Conservation (phyloP, 2,329 filamentous ascomycete species). For the Colletotrichum eremochloae region DNA sequence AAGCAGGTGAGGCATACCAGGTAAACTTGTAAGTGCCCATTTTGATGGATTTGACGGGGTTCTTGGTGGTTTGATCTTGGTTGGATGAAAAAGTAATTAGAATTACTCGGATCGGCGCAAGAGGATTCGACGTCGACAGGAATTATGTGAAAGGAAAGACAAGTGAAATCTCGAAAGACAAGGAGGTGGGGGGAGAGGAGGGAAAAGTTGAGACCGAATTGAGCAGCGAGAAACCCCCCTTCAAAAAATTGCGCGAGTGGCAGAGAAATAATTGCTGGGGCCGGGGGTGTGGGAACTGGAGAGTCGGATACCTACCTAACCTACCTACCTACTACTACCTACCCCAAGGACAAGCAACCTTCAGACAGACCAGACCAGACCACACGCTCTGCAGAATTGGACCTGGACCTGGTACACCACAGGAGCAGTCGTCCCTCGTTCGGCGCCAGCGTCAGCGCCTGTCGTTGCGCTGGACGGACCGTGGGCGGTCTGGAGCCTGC, state of each 20-base stretch:
- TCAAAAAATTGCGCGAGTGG: constrained; percentile 35
- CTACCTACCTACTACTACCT: too few relatives aligned
- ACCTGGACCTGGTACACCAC: neutral
- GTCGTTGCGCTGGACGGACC: constrained; percentile 18
- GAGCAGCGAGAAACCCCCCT: constrained; percentile 27
- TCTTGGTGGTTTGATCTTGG: neutral
- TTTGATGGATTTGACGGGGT: constrained; percentile 13
- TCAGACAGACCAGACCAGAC: neutral
- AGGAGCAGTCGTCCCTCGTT: constrained; percentile 6
- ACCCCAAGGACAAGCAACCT: neutral
- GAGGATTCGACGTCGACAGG: constrained; percentile 14
- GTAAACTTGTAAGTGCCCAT: constrained; percentile 43
- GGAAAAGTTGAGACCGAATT: constrained; percentile 28
- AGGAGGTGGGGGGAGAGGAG: constrained; percentile 5
- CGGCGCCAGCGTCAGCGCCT: constrained; percentile 16
- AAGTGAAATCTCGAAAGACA: constrained; percentile 5
- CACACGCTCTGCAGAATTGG: neutral
- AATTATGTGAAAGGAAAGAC: constrained; percentile 14
- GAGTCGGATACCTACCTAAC: neutral
- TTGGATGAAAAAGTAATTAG: constrained; percentile 3
- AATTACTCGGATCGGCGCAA: constrained; percentile 26
- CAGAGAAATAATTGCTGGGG: constrained; percentile 33
- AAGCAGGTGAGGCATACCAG: constrained; percentile 36
- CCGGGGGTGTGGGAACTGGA: constrained; percentile 12
- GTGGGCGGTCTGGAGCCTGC: constrained; percentile 19